phyloP scores from a whole-genome alignment of 441 rosid species.

The Populus hybrid region DNA sequence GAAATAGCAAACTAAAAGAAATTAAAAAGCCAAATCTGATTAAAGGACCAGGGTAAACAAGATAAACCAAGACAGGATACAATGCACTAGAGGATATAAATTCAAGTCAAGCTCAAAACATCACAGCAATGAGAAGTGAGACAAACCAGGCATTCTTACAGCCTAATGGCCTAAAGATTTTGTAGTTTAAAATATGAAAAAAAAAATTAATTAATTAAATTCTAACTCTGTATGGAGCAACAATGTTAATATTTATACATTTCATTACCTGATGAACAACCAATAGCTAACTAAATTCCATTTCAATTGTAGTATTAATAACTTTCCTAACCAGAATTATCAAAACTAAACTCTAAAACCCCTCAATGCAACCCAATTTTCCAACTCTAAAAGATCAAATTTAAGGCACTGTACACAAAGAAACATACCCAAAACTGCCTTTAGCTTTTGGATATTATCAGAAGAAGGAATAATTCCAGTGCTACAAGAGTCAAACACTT shows the following conservation, averaged over 20 bases:
- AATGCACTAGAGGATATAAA: not conserved
- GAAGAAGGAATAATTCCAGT: slow-evolving; percentile 60
- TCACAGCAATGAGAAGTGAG: not conserved
- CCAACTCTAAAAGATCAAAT: not conserved
- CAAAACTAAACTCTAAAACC: not conserved
- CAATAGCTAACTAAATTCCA: no score
- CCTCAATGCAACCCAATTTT: not conserved
- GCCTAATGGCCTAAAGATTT: no score
- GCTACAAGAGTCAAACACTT: slow-evolving; percentile 50
- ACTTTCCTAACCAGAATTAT: not conserved
- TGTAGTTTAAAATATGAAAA: no score
- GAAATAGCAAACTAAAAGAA: not conserved
- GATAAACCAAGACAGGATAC: not conserved
- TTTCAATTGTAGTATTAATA: no score
- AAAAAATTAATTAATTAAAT: no score
- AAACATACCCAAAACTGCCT: slow-evolving; percentile 62
- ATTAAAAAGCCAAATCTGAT: not conserved
- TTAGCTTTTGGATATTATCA: slow-evolving; percentile 51
- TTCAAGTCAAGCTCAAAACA: not conserved
- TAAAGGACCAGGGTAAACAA: not conserved
- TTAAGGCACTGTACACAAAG: not conserved
- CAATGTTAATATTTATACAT: no score
- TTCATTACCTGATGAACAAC: no score
- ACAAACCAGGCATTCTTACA: not conserved
- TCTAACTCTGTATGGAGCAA: no score